Evolutionary conservation across 495 filamentous ascomycete species (phyloP), one percentile per base, ranked within the genome.

Genomic region (Aspergillus kassunensis): DNA sequence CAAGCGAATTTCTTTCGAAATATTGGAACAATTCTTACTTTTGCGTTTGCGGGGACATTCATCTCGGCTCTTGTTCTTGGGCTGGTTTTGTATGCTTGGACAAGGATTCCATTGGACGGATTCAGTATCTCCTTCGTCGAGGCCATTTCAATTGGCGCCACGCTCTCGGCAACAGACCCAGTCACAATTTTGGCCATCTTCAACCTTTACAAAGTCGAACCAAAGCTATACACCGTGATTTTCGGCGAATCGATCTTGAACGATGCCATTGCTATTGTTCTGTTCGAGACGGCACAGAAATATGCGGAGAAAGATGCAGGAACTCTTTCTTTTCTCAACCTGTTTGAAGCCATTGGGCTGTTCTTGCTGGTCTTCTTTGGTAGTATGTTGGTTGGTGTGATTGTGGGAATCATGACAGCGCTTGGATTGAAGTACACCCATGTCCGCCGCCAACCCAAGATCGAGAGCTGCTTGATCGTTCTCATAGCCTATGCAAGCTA

Each of bases 1-100:
- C 93, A 98, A 72, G 90, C 86, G 50, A 97, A 97, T 72, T 97
- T 97, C 75, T 97, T 97, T 67, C 88, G 95, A 46, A 96, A 97
- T 63, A 96, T 97, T 54, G 95, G 93, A 35, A 95, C 90, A 2
- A 98, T 98, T 56, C 77, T 98, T 47, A 96, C 93, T n/a, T 98
- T 98, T 65, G 93, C 93, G 9, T 98, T 98, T 59, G 91, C 89
- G 39, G 93, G 95, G 11, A 97, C 93, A 12, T 96, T 97, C 65
- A 92, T 98, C 51, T 97, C 95, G 27, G 95, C 93, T 41, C 80
- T 97, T 25, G 92, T 96, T 23, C 83, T 97, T 19, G 93, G 90
- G 12, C 65, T 90, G 35, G 82, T 98, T 39, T 74, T 97, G 37
- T 98, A 79, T 72, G 65, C 96, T 5, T 97, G 95, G 80, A 91